Evolutionary conservation across 1,284 basidiomycete genomes (phyloP).

Genomic region (Ceraceosorus bombacis): DNA sequence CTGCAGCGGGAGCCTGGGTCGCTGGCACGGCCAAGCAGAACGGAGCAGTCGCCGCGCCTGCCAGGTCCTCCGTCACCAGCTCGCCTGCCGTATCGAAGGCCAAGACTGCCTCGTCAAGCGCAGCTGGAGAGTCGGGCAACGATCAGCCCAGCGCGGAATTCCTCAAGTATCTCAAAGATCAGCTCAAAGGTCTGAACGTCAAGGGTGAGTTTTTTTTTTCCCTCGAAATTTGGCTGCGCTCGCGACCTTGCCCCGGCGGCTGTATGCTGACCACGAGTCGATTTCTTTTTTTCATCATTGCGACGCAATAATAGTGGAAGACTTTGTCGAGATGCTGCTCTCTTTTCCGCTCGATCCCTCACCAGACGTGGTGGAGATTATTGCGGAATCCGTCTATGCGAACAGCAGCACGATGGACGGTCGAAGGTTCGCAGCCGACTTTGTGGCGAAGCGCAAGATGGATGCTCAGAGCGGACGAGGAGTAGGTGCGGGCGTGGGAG

Average conservation of each 20-base stretch:
- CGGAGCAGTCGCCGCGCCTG: background rate
- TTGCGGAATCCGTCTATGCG: slow-evolving; percentile 62
- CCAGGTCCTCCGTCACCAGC: background rate
- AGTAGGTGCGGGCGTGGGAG: background rate
- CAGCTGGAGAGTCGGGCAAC: slow-evolving; percentile 27
- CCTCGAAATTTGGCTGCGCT: slow-evolving; percentile 31
- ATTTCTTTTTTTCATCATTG: background rate
- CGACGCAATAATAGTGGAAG: slow-evolving; percentile 27
- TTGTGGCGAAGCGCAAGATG: slow-evolving; percentile 70
- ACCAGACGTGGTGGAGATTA: slow-evolving; percentile 46
- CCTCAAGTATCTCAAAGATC: slow-evolving; percentile 79
- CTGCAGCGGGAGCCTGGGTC: background rate
- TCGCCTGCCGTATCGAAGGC: background rate
- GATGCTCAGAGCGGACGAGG: slow-evolving; percentile 24
- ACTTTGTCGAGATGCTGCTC: slow-evolving; percentile 50
- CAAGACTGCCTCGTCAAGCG: background rate
- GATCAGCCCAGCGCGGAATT: slow-evolving; percentile 70
- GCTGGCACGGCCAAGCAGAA: background rate
- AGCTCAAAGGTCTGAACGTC: slow-evolving; percentile 72
- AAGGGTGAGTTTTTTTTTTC: slow-evolving; percentile 64
- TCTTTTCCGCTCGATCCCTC: slow-evolving; percentile 47
- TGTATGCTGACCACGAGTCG: too few species aligned
- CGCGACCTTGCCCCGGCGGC: slow-evolving; percentile 4
- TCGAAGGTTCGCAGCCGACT: slow-evolving; percentile 83
- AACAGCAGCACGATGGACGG: slow-evolving; percentile 91